Conservation (phyloP, 352 stramenopile genomes). For the Pythium phragmiticola region DNA sequence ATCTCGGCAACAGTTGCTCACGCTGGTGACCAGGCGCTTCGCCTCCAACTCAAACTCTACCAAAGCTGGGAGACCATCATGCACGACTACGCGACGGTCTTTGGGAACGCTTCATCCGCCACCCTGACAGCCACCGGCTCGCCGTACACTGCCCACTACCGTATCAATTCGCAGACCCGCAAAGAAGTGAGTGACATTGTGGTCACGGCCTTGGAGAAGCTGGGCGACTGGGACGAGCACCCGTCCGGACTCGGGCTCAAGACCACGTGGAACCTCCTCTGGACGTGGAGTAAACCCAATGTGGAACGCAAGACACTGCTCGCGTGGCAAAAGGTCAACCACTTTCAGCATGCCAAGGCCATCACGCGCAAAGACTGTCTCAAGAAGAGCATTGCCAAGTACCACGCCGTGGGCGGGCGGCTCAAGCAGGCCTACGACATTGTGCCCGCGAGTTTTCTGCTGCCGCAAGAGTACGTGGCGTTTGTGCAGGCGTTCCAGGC, state of each 20-base stretch:
- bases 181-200: constrained; percentile 87
- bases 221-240: constrained; percentile 72
- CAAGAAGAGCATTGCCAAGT: constrained; percentile 84
- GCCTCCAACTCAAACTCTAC: constrained; percentile 77
- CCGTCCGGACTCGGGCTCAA: constrained; percentile 78
- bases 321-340: constrained; percentile 93
- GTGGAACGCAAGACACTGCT: constrained; percentile 83
- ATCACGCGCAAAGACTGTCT: constrained; percentile 94
- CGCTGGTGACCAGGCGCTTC: constrained; percentile 48
- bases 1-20: constrained; percentile 1
- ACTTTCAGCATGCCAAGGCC: constrained; percentile 89
- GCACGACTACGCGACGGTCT: constrained; percentile 84
- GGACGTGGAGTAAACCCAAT: constrained; percentile 89
- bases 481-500: constrained; percentile 88
- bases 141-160: constrained; percentile 57
- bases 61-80: constrained; percentile 84
- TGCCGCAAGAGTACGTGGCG: constrained; percentile 91
- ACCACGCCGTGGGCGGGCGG: constrained; percentile 40
- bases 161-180: constrained; percentile 74
- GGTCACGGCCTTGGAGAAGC: constrained; percentile 53
- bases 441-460: constrained; percentile 90
- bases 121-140: constrained; percentile 34
- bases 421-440: constrained; percentile 85
- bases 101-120: constrained; percentile 41
- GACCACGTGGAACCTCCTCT: constrained; percentile 90